Conservation (phyloP, 2,329 filamentous ascomycete species). For the Aspergillus flavus region DNA sequence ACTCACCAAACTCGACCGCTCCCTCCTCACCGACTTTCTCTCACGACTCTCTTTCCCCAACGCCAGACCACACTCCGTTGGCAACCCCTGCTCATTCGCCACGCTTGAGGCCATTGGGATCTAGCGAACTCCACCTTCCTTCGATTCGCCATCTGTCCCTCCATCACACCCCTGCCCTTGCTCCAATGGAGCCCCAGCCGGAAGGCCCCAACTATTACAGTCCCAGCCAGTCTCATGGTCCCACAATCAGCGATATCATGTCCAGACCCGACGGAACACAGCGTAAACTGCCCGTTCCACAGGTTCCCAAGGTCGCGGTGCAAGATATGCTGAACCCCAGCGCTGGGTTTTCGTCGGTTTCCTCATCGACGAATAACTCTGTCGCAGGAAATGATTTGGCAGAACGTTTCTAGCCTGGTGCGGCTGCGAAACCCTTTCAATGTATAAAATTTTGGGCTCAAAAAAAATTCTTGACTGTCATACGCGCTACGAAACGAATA, state of each 20-base stretch:
- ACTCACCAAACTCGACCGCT: conserved; percentile 92
- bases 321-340: conserved; percentile 76
- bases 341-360: conserved; percentile 71
- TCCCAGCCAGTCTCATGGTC: conserved; percentile 62
- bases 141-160: conserved; percentile 76
- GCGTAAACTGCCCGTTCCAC: conserved; percentile 86
- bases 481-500: conserved; percentile 44
- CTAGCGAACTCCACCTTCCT: conserved; percentile 76
- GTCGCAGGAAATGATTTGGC: conserved; percentile 71
- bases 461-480: conserved; percentile 24
- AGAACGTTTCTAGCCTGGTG: conserved; percentile 52
- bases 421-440: conserved; percentile 9
- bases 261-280: conserved; percentile 83
- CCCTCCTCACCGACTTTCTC: conserved; percentile 96
- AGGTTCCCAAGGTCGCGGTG: conserved; percentile 83
- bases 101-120: conserved; percentile 75
- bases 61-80: conserved; percentile 96
- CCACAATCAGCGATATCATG: conserved; percentile 91
- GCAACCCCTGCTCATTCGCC: conserved; percentile 95
- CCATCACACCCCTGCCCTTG: conserved; percentile 67
- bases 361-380: conserved; percentile 76
- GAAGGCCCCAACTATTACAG: conserved; percentile 63
- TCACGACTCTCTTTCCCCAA: conserved; percentile 91
- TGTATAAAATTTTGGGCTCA: conserved; percentile 17
- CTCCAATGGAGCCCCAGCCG: conserved; percentile 69